Base-by-base conservation (phyloP, 2,329 filamentous ascomycete species). In the Paraphaeosphaeria sporulosa region DNA sequence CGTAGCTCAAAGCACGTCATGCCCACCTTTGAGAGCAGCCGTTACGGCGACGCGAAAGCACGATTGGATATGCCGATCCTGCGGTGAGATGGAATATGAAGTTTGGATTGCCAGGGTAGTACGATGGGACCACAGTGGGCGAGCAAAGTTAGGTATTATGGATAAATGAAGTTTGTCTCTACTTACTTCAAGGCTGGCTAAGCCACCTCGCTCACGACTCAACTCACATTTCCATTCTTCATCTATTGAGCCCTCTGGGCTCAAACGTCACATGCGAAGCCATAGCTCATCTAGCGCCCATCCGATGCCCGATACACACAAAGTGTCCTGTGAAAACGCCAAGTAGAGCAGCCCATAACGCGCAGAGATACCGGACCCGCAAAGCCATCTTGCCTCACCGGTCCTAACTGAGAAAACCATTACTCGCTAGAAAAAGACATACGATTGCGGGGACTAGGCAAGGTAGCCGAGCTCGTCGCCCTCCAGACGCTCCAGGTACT, bases 381-480 rank as follows among this genome's bases (percentile, higher is more conserved):
- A 44, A 42, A 42, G 40, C 25, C 34, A 54, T 49, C 12, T n/a
- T 30, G 27, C 27, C 42, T 46, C 19, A 42, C 51, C 23, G 23
- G 6, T n/a, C 27, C 8, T 9, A 19, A 51, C n/a, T 32, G 34
- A 52, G 46, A 47, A 59, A 54, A 23, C 52, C 58, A 57, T 60
- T 36, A 60, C 42, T 57, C 58, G 34, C 57, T 57, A 60, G 48
- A 60, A 53, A 57, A 60, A 57, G 17, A 53, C 53, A 27, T 30
- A 40, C 30, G 36, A 9, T 10, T 15, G 43, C 19, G 34, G 32
- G 19, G 21, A 48, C 42, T 44, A 97, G 71, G 94, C 94, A 66
- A 98, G 88, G 79, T 98, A 98, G 59, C 94, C 93, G 62, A 99
- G 86, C 76, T 97, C 93, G 74, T 98, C 95, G 57, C 92, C 93